Base-by-base conservation (phyloP, 768 basidiomycete genomes). In the Termitomyces titanicus region DNA sequence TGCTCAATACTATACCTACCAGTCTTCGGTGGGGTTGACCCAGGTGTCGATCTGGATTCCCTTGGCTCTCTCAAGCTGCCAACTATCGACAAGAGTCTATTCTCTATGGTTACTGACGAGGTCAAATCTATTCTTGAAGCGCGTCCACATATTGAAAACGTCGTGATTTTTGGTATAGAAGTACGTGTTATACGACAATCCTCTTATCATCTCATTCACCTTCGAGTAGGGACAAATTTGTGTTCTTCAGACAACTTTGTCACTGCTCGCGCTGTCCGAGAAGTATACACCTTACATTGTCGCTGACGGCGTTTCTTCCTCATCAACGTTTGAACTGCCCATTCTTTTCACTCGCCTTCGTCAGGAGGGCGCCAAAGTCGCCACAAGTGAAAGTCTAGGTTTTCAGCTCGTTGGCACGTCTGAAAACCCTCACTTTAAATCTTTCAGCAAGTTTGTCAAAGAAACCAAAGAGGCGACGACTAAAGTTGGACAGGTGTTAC, bases 81-180 rank as follows among this genome's bases (percentile, higher is more conserved):
- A 35, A 81, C 82, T 5, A 74, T 83, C 64, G 81, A 85, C 61
- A 95, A 96, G 69, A 83, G 84, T 0, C 79, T 84, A 48, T 96
- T 97, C 74, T 89, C 89, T 1, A 96, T 96, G 94, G 64, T 86
- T 55, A 86, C 83, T 0, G 79, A 86, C 3, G 82, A 90, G 38
- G 80, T 95, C 9, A 70, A 75, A 52, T 55, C 70, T 2, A 59
- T 84, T 10, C 73, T 95, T 50, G 66, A 68, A 24, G 60, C 74
- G 4, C 78, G 74, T 27, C 76, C 79, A 5, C 63, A 72, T 24
- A 67, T 87, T 54, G 75, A 77, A 45, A 81, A 81, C 11, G 73
- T 94, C 47, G 82, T 96, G 10, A 66, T 97, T 2, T 84, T 92
- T 59, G 94, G 94, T 12, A 94, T 96, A 44, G 94, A 96, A 78